These are phyloP conservation scores for Solanum tarapatanum DNA, from an alignment of 257 asterid species.

Conservation along the genomic window DNA sequence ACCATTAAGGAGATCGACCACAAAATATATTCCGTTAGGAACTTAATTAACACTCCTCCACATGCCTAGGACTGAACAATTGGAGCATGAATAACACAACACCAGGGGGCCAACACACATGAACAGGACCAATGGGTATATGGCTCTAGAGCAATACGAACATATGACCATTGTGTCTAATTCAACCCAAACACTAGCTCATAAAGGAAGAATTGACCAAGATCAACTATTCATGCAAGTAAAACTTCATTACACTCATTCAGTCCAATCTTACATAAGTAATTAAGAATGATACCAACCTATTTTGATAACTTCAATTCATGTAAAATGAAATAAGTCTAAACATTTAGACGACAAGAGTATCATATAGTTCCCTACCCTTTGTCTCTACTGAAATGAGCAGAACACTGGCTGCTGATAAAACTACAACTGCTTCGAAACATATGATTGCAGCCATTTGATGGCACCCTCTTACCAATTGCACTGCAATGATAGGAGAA, in stretches of 20 bases:
- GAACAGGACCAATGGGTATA: neutral
- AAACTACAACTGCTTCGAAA: slow-evolving; percentile 8
- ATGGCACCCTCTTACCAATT: slow-evolving; percentile 14
- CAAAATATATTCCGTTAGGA: too few species aligned
- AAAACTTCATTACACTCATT: too few species aligned
- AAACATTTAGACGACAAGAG: neutral
- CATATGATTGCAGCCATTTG: slow-evolving; percentile 10
- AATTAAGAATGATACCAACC: too few species aligned
- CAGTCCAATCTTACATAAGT: too few species aligned
- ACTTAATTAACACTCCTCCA: too few species aligned
- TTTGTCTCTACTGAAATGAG: slow-evolving; percentile 18
- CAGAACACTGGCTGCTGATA: slow-evolving; percentile 10
- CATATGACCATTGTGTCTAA: neutral
- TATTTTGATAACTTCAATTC: neutral
- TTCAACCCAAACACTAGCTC: neutral
- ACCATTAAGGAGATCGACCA: too few species aligned
- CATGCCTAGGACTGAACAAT: too few species aligned
- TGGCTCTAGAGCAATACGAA: neutral
- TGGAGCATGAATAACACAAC: too few species aligned
- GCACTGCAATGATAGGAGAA: slow-evolving; percentile 14
- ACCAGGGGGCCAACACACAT: too few species aligned
- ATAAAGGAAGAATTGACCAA: neutral
- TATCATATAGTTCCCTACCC: slow-evolving; percentile 9
- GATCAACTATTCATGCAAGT: neutral
- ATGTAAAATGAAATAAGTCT: neutral